Evolutionary conservation across 2,329 filamentous ascomycete species (phyloP).

Genomic region (Pseudogymnoascus sp.): DNA sequence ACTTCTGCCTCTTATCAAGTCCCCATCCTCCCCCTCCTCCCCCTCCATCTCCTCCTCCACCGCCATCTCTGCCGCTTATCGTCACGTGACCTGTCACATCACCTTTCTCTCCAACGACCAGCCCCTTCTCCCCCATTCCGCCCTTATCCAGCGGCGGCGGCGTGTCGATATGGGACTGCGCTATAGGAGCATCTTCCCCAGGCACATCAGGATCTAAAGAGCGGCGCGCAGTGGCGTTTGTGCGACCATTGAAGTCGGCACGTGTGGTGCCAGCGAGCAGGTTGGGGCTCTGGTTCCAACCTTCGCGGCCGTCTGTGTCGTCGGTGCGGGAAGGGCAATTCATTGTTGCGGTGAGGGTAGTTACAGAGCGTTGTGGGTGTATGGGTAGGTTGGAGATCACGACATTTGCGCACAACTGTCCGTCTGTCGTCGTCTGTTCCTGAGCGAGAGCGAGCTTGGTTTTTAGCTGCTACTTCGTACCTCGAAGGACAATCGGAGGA

Average conservation of each 20-base stretch:
- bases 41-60: not conserved
- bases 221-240: conserved; percentile 36
- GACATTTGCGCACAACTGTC: not conserved
- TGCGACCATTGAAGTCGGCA: conserved; percentile 50
- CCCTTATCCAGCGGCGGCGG: not conserved
- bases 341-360: conserved; percentile 36
- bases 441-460: not conserved
- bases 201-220: not conserved
- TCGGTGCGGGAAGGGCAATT: conserved; percentile 57
- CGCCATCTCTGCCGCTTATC: not conserved
- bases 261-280: conserved; percentile 43
- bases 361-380: not conserved
- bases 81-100: not conserved
- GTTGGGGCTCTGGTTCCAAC: conserved; percentile 53
- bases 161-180: not conserved
- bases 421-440: not conserved
- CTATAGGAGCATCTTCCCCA: not conserved
- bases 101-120: not conserved
- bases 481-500: not conserved
- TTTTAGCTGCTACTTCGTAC: not conserved
- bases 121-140: not conserved
- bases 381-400: not conserved
- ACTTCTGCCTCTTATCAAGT: not conserved
- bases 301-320: conserved; percentile 38
- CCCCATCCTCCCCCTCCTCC: not conserved